Evolutionary conservation across 192 early-diverging fungal species (phyloP), one percentile per base, ranked within the genome.

Genomic region (Endogone sp.): DNA sequence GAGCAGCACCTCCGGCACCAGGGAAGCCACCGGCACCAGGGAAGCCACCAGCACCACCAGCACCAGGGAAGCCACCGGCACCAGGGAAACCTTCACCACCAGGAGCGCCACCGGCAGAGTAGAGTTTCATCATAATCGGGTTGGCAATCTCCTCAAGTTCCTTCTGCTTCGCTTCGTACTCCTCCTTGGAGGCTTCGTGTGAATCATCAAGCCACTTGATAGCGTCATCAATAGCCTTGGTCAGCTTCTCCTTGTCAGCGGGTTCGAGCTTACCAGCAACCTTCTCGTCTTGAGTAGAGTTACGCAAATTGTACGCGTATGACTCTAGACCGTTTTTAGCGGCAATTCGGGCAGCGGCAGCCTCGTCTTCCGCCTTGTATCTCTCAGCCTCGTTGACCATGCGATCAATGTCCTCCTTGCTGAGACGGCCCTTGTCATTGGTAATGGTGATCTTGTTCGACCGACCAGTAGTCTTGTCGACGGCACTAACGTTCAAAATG

Each of bases 241-340:
- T 79, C 81, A 66, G 69, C 64, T 32, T 79, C 75, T 90, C 84
- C 90, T 98, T 99, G 81, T 99, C 97, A 23, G 95, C 93, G 37
- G 59, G 65, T 63, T 80, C 76, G 60, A 91, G 66, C 76, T 91
- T 89, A 63, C 63, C 75, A 56, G 75, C 68, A n/a, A 90, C 72
- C 75, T 90, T 88, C 65, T 89, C 89, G 71, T 91, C 90, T 61
- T 66, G 60, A 71, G 95, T 65, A 26, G 93, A 89, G 91, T 95
- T 99, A 82, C 94, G 92, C 71, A 99, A 90, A 88, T 95, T 96
- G 88, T 96, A 99, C 64, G 95, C 90, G 77, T 98, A 99, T 60
- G 91, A 90, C 87, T 99, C 97, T 58, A 99, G 89, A 68, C 88
- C 93, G 88, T 97, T 99, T 84, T 91, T 93, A 75, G 97, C 90